Conservation (phyloP, 345 rosid species). For the Citropsis articulata region DNA sequence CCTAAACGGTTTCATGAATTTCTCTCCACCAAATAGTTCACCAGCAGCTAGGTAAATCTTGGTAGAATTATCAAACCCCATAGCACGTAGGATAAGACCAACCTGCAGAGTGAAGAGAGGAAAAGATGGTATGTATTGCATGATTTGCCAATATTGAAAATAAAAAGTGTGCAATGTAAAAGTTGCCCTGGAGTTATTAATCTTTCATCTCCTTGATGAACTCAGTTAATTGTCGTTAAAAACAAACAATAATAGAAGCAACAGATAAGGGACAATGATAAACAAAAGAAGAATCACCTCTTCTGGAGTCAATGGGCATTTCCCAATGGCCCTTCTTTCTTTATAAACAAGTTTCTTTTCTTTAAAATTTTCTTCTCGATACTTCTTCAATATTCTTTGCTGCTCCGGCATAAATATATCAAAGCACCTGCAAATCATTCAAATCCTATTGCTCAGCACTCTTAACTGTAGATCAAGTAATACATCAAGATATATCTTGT, state of each 20-base stretch:
- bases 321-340: constrained; percentile 88
- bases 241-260: neutral
- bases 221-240: neutral
- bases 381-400: constrained; percentile 70
- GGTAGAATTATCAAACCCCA: constrained; percentile 91
- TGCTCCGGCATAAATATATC: constrained; percentile 80
- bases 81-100: constrained; percentile 80
- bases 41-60: constrained; percentile 95
- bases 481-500: neutral
- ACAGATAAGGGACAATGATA: neutral
- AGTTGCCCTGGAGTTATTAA: neutral
- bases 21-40: constrained; percentile 89
- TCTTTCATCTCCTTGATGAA: neutral
- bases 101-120: constrained; percentile 55
- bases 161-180: neutral
- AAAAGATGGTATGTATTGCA: neutral
- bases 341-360: constrained; percentile 57
- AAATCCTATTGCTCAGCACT: neutral
- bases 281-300: constrained; percentile 47
- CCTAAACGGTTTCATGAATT: constrained; percentile 84
- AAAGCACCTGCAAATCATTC: constrained; percentile 61
- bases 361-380: constrained; percentile 84
- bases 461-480: neutral
- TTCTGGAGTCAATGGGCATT: constrained; percentile 90
- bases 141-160: neutral